Evolutionary conservation across 2,329 filamentous ascomycete species (phyloP), one percentile per base, ranked within the genome.

Genomic region (Metarhizium album): DNA sequence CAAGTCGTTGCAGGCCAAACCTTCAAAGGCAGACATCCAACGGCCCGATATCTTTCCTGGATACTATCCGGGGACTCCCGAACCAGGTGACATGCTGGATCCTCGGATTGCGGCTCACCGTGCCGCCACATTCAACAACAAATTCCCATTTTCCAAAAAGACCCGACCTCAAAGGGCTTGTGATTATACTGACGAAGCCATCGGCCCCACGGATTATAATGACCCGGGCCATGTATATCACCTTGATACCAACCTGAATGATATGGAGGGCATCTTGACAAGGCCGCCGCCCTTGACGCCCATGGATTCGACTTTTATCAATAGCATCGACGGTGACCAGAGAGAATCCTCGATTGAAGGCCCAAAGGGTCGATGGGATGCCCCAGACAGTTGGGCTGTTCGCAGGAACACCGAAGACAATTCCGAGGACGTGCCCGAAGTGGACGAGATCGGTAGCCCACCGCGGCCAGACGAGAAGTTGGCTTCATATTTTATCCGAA

Each of bases 361-460:
- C 2, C 69, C 70, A 2, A 73, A 73, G 50, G 82, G 83, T 2
- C 80, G 81, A 3, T 98, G 91, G 91, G 87, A 94, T 65, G 90
- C 90, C 3, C 91, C 93, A 1, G 91, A 97, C 66, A 96, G 90
- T 64, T 98, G 93, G 93, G 90, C 87, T 47, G 91, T 97, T 24
- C 87, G 87, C 58, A 83, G 82, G 53, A 75, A 75, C 43, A 80
- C 79, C 7, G 83, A 89, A 58, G 85, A 88, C 50, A 78, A 77
- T 54, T 72, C 75, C n/a, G 62, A 64, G 57, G 77, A 73, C 58
- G 70, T 64, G 4, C 70, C 74, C 1, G 86, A 89, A 51, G 72
- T 79, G 14, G 86, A 90, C 55, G 86, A 91, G 50, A 72, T 77
- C 27, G 83, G 80, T 45, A 78, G 80, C 47, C 76, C 81, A n/a